Conservation (phyloP, 345 rosid species). For the Camelina laxa region DNA sequence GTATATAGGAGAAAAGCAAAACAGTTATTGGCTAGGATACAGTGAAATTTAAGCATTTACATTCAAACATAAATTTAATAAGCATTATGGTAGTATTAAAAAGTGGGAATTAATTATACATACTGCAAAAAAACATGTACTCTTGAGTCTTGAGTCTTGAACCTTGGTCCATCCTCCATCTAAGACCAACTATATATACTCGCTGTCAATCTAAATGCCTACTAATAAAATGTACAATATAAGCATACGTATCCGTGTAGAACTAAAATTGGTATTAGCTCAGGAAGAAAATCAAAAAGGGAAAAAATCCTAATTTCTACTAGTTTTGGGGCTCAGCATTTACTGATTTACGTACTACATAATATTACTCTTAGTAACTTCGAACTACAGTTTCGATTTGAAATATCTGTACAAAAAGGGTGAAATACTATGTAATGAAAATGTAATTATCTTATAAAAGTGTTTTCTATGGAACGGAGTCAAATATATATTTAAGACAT, state of each 20-base stretch:
- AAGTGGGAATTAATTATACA: no score
- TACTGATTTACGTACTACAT: neutral
- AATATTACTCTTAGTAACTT: neutral
- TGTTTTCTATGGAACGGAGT: neutral
- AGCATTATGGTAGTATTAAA: neutral
- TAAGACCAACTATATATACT: constrained; percentile 27
- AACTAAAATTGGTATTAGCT: neutral
- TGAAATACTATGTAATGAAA: neutral
- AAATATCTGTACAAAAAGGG: neutral
- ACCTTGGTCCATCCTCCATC: constrained; percentile 37
- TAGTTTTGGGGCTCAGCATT: neutral
- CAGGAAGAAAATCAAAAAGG: neutral
- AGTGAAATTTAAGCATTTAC: neutral
- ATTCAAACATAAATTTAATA: neutral
- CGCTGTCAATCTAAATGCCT: constrained; percentile 32
- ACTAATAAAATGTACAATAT: constrained; percentile 6
- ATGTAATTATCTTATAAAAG: neutral
- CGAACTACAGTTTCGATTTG: neutral
- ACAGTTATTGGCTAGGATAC: neutral
- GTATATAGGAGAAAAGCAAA: neutral
- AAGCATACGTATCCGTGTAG: neutral
- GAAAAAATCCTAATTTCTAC: neutral
- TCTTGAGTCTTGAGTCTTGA: neutral
- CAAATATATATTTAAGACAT: neutral
- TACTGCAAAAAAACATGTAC: neutral